A percentile compares a stretch with the other conserved stretches of the same genome.
These are phyloP conservation scores for Talinum fruticosum DNA, from an alignment of 148 eudicot genomes.

Conservation along the genomic window DNA sequence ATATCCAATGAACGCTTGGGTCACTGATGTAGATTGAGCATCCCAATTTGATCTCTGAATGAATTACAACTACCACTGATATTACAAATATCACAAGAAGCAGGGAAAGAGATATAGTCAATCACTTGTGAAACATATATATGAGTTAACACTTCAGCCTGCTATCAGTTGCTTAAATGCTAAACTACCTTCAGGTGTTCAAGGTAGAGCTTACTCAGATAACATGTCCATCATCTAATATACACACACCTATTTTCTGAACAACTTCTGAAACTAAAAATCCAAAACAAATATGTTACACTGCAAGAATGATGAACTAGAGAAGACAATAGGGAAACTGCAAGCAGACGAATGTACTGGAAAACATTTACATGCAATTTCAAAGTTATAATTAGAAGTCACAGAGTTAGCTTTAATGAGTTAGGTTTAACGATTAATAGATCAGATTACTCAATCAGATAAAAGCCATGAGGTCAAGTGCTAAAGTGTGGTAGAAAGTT, in stretches of 20 bases:
- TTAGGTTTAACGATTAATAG: not conserved
- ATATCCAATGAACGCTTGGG: not conserved
- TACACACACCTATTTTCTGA: not conserved
- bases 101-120: not conserved
- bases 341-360: not conserved
- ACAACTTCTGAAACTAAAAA: not conserved
- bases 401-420: conserved; percentile 2
- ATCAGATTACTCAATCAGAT: not conserved
- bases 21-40: not conserved
- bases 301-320: conserved; percentile 4
- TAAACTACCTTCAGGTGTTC: not conserved
- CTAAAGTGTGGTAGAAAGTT: too few species aligned
- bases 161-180: not conserved
- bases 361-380: not conserved
- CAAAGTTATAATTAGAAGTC: conserved; percentile 5
- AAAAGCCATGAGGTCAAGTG: not conserved
- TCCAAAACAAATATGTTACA: not conserved
- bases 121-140: not conserved
- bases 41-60: not conserved
- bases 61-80: not conserved
- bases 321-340: conserved; percentile 1
- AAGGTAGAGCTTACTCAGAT: not conserved
- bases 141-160: not conserved
- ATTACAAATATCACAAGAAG: not conserved
- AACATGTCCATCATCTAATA: not conserved